Conservation (phyloP, 139 green algal species). For the Raphidocelis subcapitata region DNA sequence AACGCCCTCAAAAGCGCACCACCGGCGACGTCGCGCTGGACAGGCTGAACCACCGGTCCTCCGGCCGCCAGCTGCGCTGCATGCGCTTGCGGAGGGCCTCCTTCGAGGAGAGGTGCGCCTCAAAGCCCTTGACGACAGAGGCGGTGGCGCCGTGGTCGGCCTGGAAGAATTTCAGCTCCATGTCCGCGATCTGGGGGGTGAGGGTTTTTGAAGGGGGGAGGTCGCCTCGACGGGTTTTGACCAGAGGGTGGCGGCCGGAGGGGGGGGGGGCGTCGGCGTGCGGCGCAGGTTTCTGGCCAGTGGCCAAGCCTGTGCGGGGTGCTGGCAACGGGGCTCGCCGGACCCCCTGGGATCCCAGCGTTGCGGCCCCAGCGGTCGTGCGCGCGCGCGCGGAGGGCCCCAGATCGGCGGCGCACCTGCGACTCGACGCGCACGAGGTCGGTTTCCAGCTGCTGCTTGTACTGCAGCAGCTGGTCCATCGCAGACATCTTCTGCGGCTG, state of each 20-base stretch:
- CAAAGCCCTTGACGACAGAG: slow-evolving; percentile 77
- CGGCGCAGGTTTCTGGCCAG: no score
- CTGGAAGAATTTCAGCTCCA: slow-evolving; percentile 63
- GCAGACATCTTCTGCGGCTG: slow-evolving; percentile 6
- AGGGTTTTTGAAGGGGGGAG: no score
- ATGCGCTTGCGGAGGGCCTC: slow-evolving; percentile 59
- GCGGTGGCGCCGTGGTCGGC: slow-evolving; percentile 63
- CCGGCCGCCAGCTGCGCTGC: slow-evolving; percentile 55
- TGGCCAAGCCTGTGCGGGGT: no score
- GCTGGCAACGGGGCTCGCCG: no score
- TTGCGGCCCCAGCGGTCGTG: no score
- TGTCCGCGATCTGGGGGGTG: slow-evolving; percentile 64
- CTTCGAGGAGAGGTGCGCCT: slow-evolving; percentile 74
- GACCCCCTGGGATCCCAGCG: no score
- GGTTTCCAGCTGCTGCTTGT: slow-evolving; percentile 20
- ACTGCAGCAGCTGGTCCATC: slow-evolving; percentile 24
- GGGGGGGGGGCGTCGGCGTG: background rate
- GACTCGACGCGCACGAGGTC: slow-evolving; percentile 21
- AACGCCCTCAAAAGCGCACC: slow-evolving; percentile 41
- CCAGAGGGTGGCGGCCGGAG: background rate
- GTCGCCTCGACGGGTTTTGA: no score
- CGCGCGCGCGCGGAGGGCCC: background rate
- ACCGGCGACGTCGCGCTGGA: slow-evolving; percentile 66
- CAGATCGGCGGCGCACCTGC: slow-evolving; percentile 1
- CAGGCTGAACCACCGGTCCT: slow-evolving; percentile 73